Evolutionary conservation across 2,329 filamentous ascomycete genomes (phyloP), one percentile per base, ranked within the genome.

Genomic region (Zarea fungicola): DNA sequence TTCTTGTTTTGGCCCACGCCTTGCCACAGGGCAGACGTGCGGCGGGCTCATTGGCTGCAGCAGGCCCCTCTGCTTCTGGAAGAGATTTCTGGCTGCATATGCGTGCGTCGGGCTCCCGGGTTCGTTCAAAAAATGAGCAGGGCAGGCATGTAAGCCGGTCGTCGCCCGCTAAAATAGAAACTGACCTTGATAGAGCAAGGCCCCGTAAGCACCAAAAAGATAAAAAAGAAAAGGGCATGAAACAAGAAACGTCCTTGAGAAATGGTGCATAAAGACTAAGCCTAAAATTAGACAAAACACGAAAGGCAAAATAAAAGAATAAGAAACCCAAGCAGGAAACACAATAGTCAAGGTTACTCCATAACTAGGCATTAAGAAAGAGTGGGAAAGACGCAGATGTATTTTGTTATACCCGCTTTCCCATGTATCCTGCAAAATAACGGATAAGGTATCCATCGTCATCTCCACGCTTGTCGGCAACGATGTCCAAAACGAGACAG

Each of bases 111-210:
- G n/a, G n/a, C n/a, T n/a, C n/a, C n/a, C n/a, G n/a, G n/a, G n/a
- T n/a, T n/a, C n/a, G n/a, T n/a, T n/a, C n/a, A n/a, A n/a, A n/a
- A n/a, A n/a, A n/a, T n/a, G n/a, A n/a, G n/a, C n/a, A 37, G 42
- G 23, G 25, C 42, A 36, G 26, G 45, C 45, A 48, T 35, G 45
- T 48, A 48, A 48, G 45, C 45, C 45, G 45, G 45, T 35, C 35
- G 45, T 48, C 45, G 45, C 45, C 37, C 45, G 45, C 44, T 47
- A 47, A 47, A 39, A 47, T 48, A 29, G 26, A 37, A 48, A 19
- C n/a, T n/a, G n/a, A n/a, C n/a, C n/a, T n/a, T n/a, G 36, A 28
- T 21, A 7, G 19, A 29, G 22, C n/a, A 25, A 29, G 16, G 14
- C 5, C 19, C n/a, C 16, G 45, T 48, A 36, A 48, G 45, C 45